Conservation (phyloP, 2,329 filamentous ascomycete species). For the Aspergillus fischeri region DNA sequence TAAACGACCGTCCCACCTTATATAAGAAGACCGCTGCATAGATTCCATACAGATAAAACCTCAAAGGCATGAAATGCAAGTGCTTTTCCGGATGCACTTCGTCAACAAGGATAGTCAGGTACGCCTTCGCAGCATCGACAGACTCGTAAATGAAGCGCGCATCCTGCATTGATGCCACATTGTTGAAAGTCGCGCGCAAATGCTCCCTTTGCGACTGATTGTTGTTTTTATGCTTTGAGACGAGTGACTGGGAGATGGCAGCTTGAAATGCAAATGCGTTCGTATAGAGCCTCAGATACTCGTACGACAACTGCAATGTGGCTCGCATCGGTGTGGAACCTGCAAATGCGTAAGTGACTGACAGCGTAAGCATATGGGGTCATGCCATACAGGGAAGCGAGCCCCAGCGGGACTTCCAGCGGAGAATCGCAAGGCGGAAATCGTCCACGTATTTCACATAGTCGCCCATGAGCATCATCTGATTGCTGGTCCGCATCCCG, state of each 20-base stretch:
- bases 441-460: constrained; percentile 75
- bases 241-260: constrained; percentile 53
- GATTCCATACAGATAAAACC: constrained; percentile 60
- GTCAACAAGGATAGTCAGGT: constrained; percentile 57
- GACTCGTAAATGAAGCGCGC: constrained; percentile 65
- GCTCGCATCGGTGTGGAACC: constrained; percentile 63
- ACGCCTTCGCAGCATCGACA: constrained; percentile 60
- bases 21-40: constrained; percentile 64
- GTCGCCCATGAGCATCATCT: constrained; percentile 66
- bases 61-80: constrained; percentile 60
- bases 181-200: constrained; percentile 45
- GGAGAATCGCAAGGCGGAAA: constrained; percentile 63
- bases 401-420: constrained; percentile 69
- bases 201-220: constrained; percentile 36
- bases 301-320: constrained; percentile 65
- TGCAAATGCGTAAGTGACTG: constrained; percentile 23
- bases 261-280: constrained; percentile 74
- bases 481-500: constrained; percentile 64
- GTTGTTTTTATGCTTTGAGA: constrained; percentile 35
- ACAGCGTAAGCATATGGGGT: not conserved
- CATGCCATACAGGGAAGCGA: constrained; percentile 54
- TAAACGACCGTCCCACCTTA: constrained; percentile 43
- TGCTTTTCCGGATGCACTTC: constrained; percentile 56
- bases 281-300: constrained; percentile 68
- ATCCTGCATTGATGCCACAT: constrained; percentile 58